phyloP scores from a whole-genome alignment of 2,329 filamentous ascomycete species.

The Colletotrichum sp. region DNA sequence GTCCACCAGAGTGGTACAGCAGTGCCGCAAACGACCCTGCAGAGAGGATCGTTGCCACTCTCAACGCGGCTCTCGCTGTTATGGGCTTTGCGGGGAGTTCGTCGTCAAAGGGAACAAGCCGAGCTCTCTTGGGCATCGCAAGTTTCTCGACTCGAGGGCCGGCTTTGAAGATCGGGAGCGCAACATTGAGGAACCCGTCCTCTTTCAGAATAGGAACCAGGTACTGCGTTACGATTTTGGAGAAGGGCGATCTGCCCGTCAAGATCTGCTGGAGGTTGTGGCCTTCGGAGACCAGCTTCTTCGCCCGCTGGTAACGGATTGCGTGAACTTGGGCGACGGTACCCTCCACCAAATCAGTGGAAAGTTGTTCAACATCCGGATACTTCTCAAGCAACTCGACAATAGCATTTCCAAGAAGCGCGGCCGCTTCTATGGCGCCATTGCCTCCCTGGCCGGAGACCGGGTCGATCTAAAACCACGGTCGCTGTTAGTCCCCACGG shows the following conservation, averaged over 20 bases:
- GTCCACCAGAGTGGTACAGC: background rate
- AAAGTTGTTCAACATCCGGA: background rate
- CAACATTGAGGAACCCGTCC: background rate
- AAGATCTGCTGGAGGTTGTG: background rate
- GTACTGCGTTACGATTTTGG: background rate
- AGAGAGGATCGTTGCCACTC: background rate
- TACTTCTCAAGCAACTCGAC: background rate
- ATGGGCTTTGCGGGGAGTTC: background rate
- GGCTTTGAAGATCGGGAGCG: background rate
- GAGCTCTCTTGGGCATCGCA: background rate
- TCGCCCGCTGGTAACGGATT: background rate
- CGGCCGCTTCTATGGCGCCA: slow-evolving; percentile 28
- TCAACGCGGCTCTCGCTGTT: background rate
- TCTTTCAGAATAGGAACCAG: background rate
- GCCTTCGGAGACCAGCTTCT: background rate
- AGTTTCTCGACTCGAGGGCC: background rate
- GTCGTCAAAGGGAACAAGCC: background rate
- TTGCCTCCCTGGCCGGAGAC: slow-evolving; percentile 30
- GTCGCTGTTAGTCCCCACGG: background rate
- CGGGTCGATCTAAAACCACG: slow-evolving; percentile 23
- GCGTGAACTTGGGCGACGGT: background rate
- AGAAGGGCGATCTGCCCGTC: background rate
- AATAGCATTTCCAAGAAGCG: slow-evolving; percentile 24
- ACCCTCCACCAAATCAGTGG: background rate
- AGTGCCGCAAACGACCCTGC: background rate